Evolutionary conservation across 2,329 filamentous ascomycete species (phyloP), one percentile per base, ranked within the genome.

Genomic region (Clarireedia sp.): DNA sequence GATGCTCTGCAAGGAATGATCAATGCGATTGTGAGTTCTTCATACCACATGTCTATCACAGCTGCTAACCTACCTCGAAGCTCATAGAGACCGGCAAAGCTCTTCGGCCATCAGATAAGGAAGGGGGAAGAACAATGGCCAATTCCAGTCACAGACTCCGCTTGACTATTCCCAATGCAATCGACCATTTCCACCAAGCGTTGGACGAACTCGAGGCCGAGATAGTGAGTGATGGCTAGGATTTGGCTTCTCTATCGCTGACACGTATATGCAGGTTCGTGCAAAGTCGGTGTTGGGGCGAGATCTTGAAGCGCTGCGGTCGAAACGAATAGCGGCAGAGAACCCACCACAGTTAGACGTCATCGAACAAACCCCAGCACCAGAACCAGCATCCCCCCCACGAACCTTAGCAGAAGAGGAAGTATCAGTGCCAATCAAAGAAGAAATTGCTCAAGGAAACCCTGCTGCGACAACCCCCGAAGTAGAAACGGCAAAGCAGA

Each of bases 61-160:
- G 12, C 21, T 10, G 24, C 51, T 59, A 48, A 65, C 36, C 10
- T 38, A 24, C 41, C 29, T 12, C 36, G 40, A 14, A 84, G 81
- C 75, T 83, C 24, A 72, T 84, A 14, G 77, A 83, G 66, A 79
- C 77, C 2, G 80, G 79, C 16, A 84, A 80, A 64, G 78, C 79
- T 17, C 69, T 83, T 12, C 78, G 73, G 48, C 70, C 75, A 1
- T 75, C 74, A 38, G 70, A 71, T 29, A 75, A 73, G 60, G 75
- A 79, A 59, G 71, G 73, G 14, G 69, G 73, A 41, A 73, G 70
- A 56, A 71, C 71, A 44, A 57, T 71, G 16, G 63, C 65, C 16
- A 68, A 55, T 43, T 55, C 59, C 5, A 64, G 63, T 19, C 48
- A 58, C 12, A 58, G 63, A 49, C 57, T 67, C 5, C 61, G 59